Evolutionary conservation across 2,329 filamentous ascomycete species (phyloP).

Genomic region (Penicillium olsonii): DNA sequence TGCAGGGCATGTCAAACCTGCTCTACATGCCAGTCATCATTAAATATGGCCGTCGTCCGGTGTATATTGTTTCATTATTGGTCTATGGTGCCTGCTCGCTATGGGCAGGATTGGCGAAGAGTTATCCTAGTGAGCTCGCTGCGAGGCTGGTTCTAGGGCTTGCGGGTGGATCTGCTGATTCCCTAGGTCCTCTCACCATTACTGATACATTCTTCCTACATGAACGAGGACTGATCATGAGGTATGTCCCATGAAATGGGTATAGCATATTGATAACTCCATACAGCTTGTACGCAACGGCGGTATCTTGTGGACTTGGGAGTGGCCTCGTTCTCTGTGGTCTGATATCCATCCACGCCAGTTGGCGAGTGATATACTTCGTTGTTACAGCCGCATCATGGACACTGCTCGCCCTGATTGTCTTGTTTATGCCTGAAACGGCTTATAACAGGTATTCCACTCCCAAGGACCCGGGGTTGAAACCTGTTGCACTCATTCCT

Average conservation of each 20-base stretch:
- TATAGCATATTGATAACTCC: neutral
- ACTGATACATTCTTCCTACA: slow-evolving; percentile 39
- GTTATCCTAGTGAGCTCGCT: slow-evolving; percentile 28
- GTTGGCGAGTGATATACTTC: neutral
- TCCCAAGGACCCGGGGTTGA: neutral
- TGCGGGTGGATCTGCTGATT: slow-evolving; percentile 55
- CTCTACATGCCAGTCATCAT: slow-evolving; percentile 41
- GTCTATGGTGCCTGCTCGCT: slow-evolving; percentile 37
- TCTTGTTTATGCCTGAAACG: neutral
- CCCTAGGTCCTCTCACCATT: slow-evolving; percentile 52
- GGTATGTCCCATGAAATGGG: neutral
- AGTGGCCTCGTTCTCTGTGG: neutral
- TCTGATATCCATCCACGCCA: neutral
- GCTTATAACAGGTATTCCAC: neutral
- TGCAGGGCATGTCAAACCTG: slow-evolving; percentile 49
- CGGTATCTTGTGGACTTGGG: neutral
- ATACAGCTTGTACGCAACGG: neutral
- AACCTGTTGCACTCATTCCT: neutral
- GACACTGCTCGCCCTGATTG: neutral
- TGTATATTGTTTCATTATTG: slow-evolving; percentile 21
- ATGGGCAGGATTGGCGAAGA: slow-evolving; percentile 38
- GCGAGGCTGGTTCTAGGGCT: slow-evolving; percentile 41
- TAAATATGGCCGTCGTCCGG: slow-evolving; percentile 39
- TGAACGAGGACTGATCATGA: slow-evolving; percentile 9
- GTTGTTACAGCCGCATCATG: neutral